These are phyloP conservation scores for Hanseniaspora nectarophila DNA, from an alignment of 805 yeast species.

Conservation along the genomic window DNA sequence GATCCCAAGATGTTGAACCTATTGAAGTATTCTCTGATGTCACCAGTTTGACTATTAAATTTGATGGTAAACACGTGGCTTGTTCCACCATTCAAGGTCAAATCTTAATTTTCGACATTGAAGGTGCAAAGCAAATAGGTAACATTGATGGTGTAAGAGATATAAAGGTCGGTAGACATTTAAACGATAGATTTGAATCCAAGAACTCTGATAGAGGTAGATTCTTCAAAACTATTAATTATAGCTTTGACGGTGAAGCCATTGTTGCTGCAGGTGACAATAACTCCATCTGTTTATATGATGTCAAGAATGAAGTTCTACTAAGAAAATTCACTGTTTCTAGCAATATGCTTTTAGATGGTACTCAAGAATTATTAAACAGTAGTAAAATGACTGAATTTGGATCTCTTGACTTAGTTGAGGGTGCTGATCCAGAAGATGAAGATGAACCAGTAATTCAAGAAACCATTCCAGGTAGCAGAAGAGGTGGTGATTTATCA, in stretches of 20 bases:
- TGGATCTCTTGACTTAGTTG: slow-evolving; percentile 72
- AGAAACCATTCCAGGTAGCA: slow-evolving; percentile 70
- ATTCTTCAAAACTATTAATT: slow-evolving; percentile 66
- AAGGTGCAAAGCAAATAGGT: slow-evolving; percentile 66
- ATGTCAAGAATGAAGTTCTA: slow-evolving; percentile 75
- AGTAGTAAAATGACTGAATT: slow-evolving; percentile 77
- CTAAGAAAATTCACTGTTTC: slow-evolving; percentile 75
- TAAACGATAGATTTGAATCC: slow-evolving; percentile 70
- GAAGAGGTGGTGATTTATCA: slow-evolving; percentile 66
- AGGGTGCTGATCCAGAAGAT: slow-evolving; percentile 73
- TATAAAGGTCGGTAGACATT: slow-evolving; percentile 72
- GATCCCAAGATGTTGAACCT: slow-evolving; percentile 83
- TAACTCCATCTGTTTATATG: slow-evolving; percentile 83
- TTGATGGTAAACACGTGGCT: slow-evolving; percentile 85
- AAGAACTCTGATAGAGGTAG: slow-evolving; percentile 74
- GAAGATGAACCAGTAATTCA: slow-evolving; percentile 40
- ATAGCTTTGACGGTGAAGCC: slow-evolving; percentile 80
- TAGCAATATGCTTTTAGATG: slow-evolving; percentile 79
- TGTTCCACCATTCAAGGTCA: slow-evolving; percentile 84
- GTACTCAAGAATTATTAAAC: slow-evolving; percentile 69
- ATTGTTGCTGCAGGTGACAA: slow-evolving; percentile 90
- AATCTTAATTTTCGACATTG: slow-evolving; percentile 70
- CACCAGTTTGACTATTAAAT: slow-evolving; percentile 68
- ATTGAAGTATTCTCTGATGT: slow-evolving; percentile 77
- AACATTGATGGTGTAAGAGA: slow-evolving; percentile 78